phyloP scores from a whole-genome alignment of 768 basidiomycete genomes.

The Cubamyces sp. region DNA sequence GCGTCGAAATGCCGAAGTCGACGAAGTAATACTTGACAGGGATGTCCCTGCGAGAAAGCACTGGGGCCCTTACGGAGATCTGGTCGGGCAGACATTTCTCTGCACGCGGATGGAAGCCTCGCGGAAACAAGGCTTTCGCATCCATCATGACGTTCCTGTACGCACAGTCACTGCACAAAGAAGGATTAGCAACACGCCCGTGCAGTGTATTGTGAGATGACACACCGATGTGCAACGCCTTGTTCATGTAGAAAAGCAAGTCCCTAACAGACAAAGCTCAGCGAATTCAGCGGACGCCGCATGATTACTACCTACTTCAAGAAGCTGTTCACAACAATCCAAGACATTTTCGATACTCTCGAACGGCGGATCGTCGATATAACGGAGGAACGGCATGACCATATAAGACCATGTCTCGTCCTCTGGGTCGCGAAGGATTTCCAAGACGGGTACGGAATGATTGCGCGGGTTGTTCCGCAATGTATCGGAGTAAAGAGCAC shows the following conservation, averaged over 20 bases:
- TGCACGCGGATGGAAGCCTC: constrained; percentile 28
- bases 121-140: constrained; percentile 24
- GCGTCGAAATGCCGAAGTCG: constrained; percentile 34
- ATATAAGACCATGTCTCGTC: not conserved
- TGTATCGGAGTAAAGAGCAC: constrained; percentile 1
- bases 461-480: constrained; percentile 25
- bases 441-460: constrained; percentile 32
- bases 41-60: not conserved
- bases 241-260: constrained; percentile 26
- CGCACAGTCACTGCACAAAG: constrained; percentile 25
- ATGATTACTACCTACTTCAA: constrained; percentile 29
- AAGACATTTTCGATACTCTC: constrained; percentile 24
- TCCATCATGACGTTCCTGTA: constrained; percentile 32
- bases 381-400: constrained; percentile 29
- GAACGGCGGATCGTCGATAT: constrained; percentile 18
- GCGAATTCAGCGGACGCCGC: too few relatives aligned
- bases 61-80: not conserved
- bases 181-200: not conserved
- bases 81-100: not conserved
- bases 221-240: constrained; percentile 30
- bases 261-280: too few relatives aligned
- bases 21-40: constrained; percentile 32
- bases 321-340: constrained; percentile 22
- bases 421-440: constrained; percentile 12
- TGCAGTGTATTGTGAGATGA: not conserved